Conservation (phyloP, 2,329 filamentous ascomycete genomes). For the Metarhizium humberi region DNA sequence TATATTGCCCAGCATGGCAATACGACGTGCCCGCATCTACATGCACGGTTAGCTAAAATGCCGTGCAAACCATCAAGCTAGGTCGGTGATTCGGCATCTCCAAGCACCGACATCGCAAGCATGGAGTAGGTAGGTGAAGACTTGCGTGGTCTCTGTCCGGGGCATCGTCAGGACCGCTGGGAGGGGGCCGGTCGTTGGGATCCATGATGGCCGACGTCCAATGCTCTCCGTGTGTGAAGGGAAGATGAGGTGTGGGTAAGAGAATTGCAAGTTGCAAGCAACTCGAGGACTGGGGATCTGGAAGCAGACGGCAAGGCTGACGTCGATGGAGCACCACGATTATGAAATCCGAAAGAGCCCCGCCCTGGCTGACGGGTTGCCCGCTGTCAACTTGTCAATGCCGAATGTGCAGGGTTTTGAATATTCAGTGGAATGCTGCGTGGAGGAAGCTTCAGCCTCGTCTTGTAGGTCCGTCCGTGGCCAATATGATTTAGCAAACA, state of each 20-base stretch:
- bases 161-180: constrained; percentile 34
- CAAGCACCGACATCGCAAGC: not conserved
- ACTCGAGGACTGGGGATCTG: not conserved
- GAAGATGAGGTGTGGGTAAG: not conserved
- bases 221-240: not conserved
- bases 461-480: too few relatives aligned
- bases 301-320: constrained; percentile 7
- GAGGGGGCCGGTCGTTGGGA: constrained; percentile 32
- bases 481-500: too few relatives aligned
- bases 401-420: too few relatives aligned
- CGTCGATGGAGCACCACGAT: not conserved
- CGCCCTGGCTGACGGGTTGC: not conserved
- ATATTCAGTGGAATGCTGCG: too few relatives aligned
- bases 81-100: constrained; percentile 7
- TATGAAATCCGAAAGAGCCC: constrained; percentile 4
- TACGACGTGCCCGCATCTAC: constrained; percentile 38
- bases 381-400: too few relatives aligned
- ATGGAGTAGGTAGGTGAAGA: not conserved
- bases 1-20: constrained; percentile 38
- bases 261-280: not conserved
- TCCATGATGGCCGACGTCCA: constrained; percentile 28
- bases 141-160: constrained; percentile 46
- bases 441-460: too few relatives aligned
- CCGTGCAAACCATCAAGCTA: not conserved
- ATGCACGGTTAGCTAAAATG: not conserved